A percentile compares a stretch with the other conserved stretches of the same genome.
Evolutionary conservation across 2,329 filamentous ascomycete genomes (phyloP).

Genomic region (Cytospora piceae): DNA sequence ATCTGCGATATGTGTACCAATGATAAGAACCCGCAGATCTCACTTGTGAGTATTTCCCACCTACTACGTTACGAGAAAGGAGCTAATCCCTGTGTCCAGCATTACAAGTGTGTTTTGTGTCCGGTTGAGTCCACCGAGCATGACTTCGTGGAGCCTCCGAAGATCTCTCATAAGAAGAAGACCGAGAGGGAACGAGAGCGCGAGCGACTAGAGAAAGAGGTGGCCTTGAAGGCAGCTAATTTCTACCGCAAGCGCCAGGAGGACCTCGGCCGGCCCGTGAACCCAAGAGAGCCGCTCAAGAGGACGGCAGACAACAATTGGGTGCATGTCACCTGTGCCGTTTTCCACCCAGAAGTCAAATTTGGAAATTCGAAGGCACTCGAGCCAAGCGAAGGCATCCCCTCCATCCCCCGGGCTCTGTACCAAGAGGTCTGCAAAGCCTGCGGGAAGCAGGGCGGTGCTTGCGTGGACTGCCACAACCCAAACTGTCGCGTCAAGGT

Average conservation of each 20-base stretch:
- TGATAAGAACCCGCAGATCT: conserved; percentile 87
- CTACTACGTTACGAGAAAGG: not conserved
- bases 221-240: conserved; percentile 77
- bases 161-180: conserved; percentile 81
- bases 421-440: conserved; percentile 82
- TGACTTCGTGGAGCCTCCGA: conserved; percentile 83
- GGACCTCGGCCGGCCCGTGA: conserved; percentile 78
- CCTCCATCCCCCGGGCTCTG: conserved; percentile 72
- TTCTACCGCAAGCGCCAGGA: conserved; percentile 82
- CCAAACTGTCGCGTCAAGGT: conserved; percentile 68
- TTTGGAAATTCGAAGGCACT: conserved; percentile 84
- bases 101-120: conserved; percentile 92
- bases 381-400: conserved; percentile 87
- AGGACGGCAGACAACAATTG: conserved; percentile 96
- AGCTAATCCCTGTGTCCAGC: conserved; percentile 47
- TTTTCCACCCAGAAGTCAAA: conserved; percentile 91
- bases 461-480: conserved; percentile 76
- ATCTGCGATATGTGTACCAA: conserved; percentile 95
- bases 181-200: conserved; percentile 89
- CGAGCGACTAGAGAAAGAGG: conserved; percentile 82
- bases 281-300: conserved; percentile 90
- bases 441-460: conserved; percentile 76
- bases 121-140: conserved; percentile 80
- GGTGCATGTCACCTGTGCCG: conserved; percentile 92
- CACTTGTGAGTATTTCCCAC: conserved; percentile 68